Percentiles rank a stretch among this genome's conserved stretches.
phyloP scores from a whole-genome alignment of 2,329 filamentous ascomycete species.

The Ascocoryne sarcoides region DNA sequence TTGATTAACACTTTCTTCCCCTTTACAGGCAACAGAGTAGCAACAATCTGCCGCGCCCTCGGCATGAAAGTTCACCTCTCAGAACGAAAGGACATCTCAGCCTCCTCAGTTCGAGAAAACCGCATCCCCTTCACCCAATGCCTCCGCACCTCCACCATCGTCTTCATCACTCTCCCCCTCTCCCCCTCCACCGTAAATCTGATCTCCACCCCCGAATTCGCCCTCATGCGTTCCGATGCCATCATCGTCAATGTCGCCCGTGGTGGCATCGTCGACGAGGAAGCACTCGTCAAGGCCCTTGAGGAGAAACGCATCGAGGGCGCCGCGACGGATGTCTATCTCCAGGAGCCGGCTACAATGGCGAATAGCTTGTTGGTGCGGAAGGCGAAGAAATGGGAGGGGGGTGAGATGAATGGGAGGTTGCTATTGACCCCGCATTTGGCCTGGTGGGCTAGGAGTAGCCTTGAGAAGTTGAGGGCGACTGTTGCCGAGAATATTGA shows the following conservation, averaged over 20 bases:
- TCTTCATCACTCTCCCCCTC: constrained; percentile 10
- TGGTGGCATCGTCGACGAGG: constrained; percentile 57
- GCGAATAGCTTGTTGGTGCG: constrained; percentile 15
- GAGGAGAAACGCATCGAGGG: constrained; percentile 49
- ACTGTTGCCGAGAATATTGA: constrained; percentile 40
- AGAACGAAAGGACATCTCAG: constrained; percentile 3
- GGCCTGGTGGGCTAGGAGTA: constrained; percentile 43
- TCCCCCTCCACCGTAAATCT: constrained; percentile 37
- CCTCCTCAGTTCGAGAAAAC: not conserved
- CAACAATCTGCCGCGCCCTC: constrained; percentile 2
- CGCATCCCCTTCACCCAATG: constrained; percentile 6
- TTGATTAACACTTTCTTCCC: not conserved
- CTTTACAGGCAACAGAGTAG: constrained; percentile 2
- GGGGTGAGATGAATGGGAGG: constrained; percentile 34
- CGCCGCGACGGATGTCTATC: constrained; percentile 59
- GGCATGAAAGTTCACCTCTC: constrained; percentile 5
- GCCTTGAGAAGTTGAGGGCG: constrained; percentile 36
- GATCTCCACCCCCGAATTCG: constrained; percentile 48
- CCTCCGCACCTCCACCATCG: constrained; percentile 4
- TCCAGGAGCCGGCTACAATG: constrained; percentile 35
- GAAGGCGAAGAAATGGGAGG: constrained; percentile 13
- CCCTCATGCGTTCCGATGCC: constrained; percentile 51
- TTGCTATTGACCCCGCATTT: constrained; percentile 43
- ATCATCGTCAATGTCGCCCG: constrained; percentile 61
- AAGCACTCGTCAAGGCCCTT: constrained; percentile 47